Evolutionary conservation across 2,329 filamentous ascomycete genomes (phyloP).

Genomic region (Clarireedia hainanense): DNA sequence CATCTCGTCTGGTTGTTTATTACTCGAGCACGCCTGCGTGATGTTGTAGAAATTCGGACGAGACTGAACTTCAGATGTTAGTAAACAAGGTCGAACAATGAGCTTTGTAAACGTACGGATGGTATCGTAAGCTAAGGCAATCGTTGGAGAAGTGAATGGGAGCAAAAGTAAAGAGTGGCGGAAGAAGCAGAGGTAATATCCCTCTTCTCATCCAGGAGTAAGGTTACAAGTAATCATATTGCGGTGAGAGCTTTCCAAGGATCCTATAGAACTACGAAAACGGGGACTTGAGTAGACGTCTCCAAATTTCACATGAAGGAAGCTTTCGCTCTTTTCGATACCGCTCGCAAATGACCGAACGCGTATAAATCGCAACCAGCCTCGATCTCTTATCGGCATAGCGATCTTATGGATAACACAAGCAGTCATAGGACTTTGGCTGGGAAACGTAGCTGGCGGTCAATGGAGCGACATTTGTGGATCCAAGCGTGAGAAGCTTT

Average conservation of each 20-base stretch:
- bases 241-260: slow-evolving; percentile 5
- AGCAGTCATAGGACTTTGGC: neutral
- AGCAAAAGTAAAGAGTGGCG: neutral
- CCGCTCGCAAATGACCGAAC: too few species aligned
- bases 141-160: neutral
- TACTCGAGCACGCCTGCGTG: neutral
- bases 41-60: neutral
- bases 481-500: too few species aligned
- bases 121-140: neutral
- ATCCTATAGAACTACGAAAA: neutral
- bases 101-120: neutral
- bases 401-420: neutral
- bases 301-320: neutral
- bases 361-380: too few species aligned
- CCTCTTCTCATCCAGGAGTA: neutral
- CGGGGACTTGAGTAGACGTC: neutral
- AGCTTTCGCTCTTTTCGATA: neutral
- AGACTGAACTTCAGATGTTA: neutral
- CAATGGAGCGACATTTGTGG: neutral
- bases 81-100: neutral
- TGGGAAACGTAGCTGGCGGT: slow-evolving; percentile 7
- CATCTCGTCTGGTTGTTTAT: neutral
- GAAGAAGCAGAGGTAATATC: neutral
- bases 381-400: neutral
- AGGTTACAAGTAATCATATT: slow-evolving; percentile 2